Evolutionary conservation across 345 rosid species (phyloP).

Genomic region (Salix exigua): DNA sequence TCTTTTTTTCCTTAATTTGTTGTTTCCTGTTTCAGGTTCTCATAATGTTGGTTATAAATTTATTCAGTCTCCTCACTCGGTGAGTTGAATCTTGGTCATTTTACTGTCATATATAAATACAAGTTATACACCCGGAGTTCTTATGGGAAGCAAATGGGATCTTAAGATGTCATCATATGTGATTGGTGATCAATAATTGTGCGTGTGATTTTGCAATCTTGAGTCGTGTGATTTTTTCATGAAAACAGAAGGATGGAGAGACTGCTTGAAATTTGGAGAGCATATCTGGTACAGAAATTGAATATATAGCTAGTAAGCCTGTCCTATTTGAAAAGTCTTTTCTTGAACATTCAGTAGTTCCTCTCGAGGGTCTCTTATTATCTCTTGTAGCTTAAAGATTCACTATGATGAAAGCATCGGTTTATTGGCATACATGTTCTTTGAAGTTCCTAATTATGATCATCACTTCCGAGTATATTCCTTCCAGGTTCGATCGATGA

Average conservation of each 20-base stretch:
- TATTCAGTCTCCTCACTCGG: not conserved
- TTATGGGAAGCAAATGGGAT: not conserved
- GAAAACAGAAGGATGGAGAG: slow-evolving; percentile 4
- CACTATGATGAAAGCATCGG: not conserved
- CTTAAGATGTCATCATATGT: not conserved
- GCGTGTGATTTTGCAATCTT: not conserved
- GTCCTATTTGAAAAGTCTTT: slow-evolving; percentile 9
- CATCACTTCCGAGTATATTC: not conserved
- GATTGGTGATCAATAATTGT: not conserved
- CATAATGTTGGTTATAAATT: not conserved
- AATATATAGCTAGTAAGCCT: slow-evolving; percentile 16
- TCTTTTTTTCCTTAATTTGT: not conserved
- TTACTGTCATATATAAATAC: not conserved
- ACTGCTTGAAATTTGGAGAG: slow-evolving; percentile 1
- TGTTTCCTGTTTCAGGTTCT: not conserved
- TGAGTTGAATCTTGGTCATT: not conserved
- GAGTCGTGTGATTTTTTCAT: not conserved
- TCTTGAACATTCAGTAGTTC: not conserved
- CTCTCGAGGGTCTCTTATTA: not conserved
- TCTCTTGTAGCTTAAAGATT: not conserved
- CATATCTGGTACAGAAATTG: slow-evolving; percentile 2
- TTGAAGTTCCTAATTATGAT: not conserved
- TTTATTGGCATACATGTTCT: not conserved
- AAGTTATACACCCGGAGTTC: not conserved
- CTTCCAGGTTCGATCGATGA: not conserved